Evolutionary conservation across 2,329 filamentous ascomycete genomes (phyloP).

Genomic region (Botrytis galanthina): DNA sequence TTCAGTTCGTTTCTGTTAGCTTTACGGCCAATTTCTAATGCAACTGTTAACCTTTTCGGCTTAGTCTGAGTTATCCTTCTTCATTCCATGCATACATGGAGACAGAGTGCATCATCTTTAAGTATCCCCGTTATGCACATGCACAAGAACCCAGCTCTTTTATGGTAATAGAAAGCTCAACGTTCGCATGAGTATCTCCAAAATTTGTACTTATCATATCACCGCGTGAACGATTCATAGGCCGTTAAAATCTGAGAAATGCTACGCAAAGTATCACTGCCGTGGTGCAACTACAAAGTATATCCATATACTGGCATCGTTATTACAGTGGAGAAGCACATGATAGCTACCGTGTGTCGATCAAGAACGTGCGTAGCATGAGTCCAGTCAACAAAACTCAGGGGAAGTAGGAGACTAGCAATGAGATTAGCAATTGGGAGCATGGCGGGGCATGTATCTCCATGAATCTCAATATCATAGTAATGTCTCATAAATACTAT

Average conservation of each 20-base stretch:
- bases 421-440: neutral
- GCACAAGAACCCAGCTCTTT: neutral
- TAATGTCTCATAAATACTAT: conserved; percentile 3
- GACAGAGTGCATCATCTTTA: neutral
- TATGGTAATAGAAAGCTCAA: neutral
- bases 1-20: neutral
- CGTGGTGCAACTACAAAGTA: neutral
- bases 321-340: neutral
- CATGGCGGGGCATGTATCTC: neutral
- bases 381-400: neutral
- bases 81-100: neutral
- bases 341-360: conserved; percentile 8
- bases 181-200: neutral
- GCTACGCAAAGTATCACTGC: neutral
- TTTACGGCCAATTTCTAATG: neutral
- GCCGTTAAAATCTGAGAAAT: neutral
- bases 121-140: neutral
- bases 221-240: neutral
- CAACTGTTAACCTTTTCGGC: neutral
- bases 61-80: neutral
- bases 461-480: neutral
- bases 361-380: conserved; percentile 7
- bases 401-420: neutral
- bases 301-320: neutral
- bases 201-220: neutral